These are phyloP conservation scores for Quercus aquifolioides DNA, from an alignment of 306 rosid species.

Conservation along the genomic window DNA sequence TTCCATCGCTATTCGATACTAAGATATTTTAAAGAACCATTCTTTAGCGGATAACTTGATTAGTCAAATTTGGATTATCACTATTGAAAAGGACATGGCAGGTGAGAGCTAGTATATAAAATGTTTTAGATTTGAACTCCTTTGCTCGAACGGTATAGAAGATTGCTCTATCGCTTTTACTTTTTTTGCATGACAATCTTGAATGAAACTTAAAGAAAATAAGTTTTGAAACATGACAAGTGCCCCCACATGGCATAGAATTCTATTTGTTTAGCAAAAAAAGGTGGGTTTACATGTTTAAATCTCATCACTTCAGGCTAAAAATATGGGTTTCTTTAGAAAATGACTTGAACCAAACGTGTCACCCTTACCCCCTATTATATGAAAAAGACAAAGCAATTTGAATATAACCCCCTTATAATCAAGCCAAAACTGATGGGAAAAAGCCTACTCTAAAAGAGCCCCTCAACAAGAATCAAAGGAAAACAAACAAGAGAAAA, in stretches of 20 bases:
- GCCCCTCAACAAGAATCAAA: slow-evolving; percentile 10
- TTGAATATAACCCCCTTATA: slow-evolving; percentile 13
- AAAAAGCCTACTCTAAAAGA: slow-evolving; percentile 3
- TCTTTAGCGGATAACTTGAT: not conserved
- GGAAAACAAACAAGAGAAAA: slow-evolving; percentile 16
- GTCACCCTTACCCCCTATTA: slow-evolving; percentile 3
- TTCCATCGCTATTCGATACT: not conserved
- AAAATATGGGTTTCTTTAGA: slow-evolving; percentile 14
- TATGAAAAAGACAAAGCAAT: slow-evolving; percentile 18
- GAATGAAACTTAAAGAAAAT: slow-evolving; percentile 31
- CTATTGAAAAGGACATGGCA: slow-evolving; percentile 19
- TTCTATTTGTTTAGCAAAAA: slow-evolving; percentile 16
- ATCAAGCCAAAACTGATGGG: slow-evolving; percentile 28
- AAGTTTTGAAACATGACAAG: not conserved
- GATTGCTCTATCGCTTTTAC: slow-evolving; percentile 19
- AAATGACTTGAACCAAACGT: slow-evolving; percentile 46
- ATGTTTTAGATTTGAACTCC: slow-evolving; percentile 1
- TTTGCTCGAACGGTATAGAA: slow-evolving; percentile 8
- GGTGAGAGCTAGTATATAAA: slow-evolving; percentile 7
- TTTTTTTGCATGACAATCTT: slow-evolving; percentile 19
- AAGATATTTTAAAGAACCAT: slow-evolving; percentile 4
- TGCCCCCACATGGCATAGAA: slow-evolving; percentile 24
- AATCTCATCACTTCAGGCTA: slow-evolving; percentile 17
- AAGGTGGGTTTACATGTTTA: slow-evolving; percentile 34
- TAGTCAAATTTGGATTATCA: slow-evolving; percentile 17